phyloP scores from a whole-genome alignment of 2,329 filamentous ascomycete genomes.

The Sporothrix schenckii region DNA sequence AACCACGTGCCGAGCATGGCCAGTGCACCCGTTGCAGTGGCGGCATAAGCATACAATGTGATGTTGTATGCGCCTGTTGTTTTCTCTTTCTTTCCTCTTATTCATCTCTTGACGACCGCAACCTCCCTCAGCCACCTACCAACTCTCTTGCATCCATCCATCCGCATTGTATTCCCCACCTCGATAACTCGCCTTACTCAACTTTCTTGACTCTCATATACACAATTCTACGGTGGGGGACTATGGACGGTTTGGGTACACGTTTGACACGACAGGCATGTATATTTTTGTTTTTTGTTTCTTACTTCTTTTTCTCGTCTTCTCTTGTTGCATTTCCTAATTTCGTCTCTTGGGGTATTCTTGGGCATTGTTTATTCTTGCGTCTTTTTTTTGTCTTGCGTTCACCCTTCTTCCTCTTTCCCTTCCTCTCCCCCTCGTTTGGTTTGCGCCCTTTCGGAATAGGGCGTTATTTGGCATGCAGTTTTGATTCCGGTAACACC shows the following conservation, averaged over 20 bases:
- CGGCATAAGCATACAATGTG: background rate
- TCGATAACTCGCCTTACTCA: no score
- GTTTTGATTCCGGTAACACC: slow-evolving; percentile 6
- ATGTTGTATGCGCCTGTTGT: background rate
- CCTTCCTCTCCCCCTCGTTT: background rate
- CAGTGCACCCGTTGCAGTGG: slow-evolving; percentile 11
- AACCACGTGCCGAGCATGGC: slow-evolving; percentile 9
- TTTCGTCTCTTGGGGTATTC: slow-evolving; percentile 11
- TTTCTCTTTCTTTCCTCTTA: no score
- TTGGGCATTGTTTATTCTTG: slow-evolving; percentile 10
- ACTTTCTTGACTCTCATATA: background rate
- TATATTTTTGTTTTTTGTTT: slow-evolving; percentile 10
- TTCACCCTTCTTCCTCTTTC: background rate
- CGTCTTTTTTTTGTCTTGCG: background rate
- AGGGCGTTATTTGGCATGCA: slow-evolving; percentile 22
- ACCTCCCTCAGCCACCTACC: background rate
- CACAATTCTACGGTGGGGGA: background rate
- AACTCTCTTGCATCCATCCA: slow-evolving; percentile 4
- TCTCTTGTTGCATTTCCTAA: background rate
- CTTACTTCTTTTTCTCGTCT: background rate
- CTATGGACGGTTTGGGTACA: slow-evolving; percentile 11
- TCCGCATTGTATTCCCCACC: slow-evolving; percentile 20
- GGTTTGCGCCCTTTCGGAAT: background rate
- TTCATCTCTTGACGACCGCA: background rate
- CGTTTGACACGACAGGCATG: slow-evolving; percentile 23